Conservation (phyloP, 202 grass and related monocot genomes). For the Zoysia matrella region DNA sequence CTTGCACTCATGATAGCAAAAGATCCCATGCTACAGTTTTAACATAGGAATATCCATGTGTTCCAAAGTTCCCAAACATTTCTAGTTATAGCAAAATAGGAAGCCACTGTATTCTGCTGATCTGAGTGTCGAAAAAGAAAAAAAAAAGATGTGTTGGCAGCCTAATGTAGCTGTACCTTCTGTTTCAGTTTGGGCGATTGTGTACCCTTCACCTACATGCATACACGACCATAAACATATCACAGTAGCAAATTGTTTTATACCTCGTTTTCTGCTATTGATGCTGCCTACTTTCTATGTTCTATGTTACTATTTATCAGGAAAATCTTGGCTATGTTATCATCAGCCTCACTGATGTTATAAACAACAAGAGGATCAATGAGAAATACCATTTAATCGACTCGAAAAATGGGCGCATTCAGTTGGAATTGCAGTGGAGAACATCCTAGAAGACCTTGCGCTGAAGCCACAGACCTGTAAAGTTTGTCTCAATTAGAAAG, state of each 20-base stretch:
- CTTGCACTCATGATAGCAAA: no score
- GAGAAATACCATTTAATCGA: conserved; percentile 84
- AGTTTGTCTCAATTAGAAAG: conserved; percentile 9
- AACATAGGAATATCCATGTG: not conserved
- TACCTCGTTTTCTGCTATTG: conserved; percentile 6
- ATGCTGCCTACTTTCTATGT: conserved; percentile 7
- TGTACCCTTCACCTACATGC: not conserved
- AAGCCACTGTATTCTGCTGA: not conserved
- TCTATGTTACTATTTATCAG: conserved; percentile 37
- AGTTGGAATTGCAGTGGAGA: conserved; percentile 4
- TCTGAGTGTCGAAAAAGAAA: not conserved
- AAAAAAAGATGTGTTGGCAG: not conserved
- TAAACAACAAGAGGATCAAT: conserved; percentile 79
- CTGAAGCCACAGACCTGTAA: conserved; percentile 4
- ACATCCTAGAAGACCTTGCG: conserved; percentile 46
- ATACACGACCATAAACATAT: no score
- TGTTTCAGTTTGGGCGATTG: not conserved
- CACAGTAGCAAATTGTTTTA: not conserved
- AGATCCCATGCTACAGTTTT: not conserved
- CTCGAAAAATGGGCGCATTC: conserved; percentile 85
- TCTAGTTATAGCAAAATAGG: no score
- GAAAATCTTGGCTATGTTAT: conserved; percentile 76
- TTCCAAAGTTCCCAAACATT: no score
- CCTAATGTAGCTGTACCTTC: not conserved
- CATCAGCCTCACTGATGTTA: conserved; percentile 72